Evolutionary conservation across 2,329 filamentous ascomycete species (phyloP), one percentile per base, ranked within the genome.

Genomic region (Xylaria sp.): DNA sequence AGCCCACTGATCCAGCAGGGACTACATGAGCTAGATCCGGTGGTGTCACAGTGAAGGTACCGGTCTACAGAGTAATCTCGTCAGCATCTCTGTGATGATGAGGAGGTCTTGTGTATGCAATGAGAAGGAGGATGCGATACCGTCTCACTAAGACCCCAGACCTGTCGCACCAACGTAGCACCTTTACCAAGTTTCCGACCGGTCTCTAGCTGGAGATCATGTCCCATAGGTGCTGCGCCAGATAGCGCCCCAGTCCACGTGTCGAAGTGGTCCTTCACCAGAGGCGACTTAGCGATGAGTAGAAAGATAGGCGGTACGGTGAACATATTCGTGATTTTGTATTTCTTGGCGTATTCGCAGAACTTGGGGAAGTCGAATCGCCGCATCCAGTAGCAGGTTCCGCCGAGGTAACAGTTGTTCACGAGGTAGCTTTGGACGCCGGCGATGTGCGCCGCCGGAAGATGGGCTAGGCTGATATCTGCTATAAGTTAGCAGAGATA

Each of bases 251-350:
- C 75, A 37, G 83, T 78, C 28, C 90, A 76, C 0, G 78, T 77
- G 37, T 82, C 82, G 68, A 91, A 87, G 52, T 90, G 87, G 63
- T 88, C 84, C 10, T 79, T 87, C 1, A 89, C 87, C 0, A 82
- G 76, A 0, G 86, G 83, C 39, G 81, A 82, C 76, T 90, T 90
- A 7, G 87, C 85, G 66, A 91, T 87, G 18, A 85, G 82, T 15
- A 90, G 82, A 73, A 83, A 89, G 64, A 91, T 87, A 1, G 88
- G 88, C 9, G 89, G 89, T 1, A 90, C 88, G 5, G 84, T 87
- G 76, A 88, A 87, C 75, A 90, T 85, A 60, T 77, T 80, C 0
- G 86, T 89, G 70, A 89, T 83, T 12, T 78, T 77, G 74, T 87
- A 85, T 58, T 82, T 81, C 51, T 82, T 82, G 73, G 81, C 83